phyloP scores from a whole-genome alignment of 257 asterid species.

The Ehretia macrophylla region DNA sequence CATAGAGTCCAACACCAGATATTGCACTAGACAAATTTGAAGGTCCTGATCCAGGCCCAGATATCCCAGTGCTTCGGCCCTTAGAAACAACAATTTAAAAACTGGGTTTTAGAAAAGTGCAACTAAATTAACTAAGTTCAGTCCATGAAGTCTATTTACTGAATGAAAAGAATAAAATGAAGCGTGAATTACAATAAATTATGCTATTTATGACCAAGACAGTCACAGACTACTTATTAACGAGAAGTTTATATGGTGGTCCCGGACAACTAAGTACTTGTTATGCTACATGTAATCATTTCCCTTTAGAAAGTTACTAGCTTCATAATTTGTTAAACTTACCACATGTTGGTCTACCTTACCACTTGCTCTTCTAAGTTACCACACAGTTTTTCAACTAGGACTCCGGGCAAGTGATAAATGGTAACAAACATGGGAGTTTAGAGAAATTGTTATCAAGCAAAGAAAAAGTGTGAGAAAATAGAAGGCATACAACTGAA shows the following conservation, averaged over 20 bases:
- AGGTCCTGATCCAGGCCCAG: conserved; percentile 30
- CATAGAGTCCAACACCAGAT: conserved; percentile 38
- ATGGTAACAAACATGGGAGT: too few relatives aligned
- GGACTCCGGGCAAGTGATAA: too few relatives aligned
- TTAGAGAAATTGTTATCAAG: too few relatives aligned
- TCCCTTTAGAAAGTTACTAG: neutral
- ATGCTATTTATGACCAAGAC: too few relatives aligned
- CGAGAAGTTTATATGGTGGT: too few relatives aligned
- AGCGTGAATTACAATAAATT: neutral
- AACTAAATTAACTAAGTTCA: neutral
- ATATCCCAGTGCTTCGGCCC: conserved; percentile 27
- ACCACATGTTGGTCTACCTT: neutral
- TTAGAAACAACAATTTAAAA: conserved; percentile 12
- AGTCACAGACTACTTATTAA: too few relatives aligned
- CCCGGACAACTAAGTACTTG: too few relatives aligned
- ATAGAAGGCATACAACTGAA: neutral
- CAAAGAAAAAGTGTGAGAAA: too few relatives aligned
- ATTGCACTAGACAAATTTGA: conserved; percentile 24
- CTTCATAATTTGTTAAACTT: neutral
- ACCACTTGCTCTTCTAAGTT: neutral
- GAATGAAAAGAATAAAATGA: neutral
- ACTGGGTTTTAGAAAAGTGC: neutral
- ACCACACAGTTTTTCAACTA: too few relatives aligned
- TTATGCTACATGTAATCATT: too few relatives aligned
- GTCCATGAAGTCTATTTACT: neutral